Evolutionary conservation across 139 green algal species (phyloP), one percentile per base, ranked within the genome.

Genomic region (Edaphochlamys debaryana): DNA sequence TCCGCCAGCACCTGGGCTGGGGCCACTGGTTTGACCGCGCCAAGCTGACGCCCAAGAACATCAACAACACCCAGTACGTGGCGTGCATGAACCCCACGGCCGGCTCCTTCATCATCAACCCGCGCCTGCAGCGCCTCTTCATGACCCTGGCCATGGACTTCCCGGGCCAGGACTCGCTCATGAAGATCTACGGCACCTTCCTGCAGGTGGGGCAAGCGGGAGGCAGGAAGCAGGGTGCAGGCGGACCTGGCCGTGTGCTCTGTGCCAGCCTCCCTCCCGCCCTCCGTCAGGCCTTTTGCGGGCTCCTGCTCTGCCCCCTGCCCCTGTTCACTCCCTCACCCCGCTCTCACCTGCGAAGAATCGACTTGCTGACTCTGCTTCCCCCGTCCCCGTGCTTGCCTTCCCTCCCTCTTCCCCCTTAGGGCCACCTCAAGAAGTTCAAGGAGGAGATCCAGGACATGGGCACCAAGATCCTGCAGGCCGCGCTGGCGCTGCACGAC

Each of bases 161-260:
- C 87, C 95, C 95, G 2, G 92, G 93, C 64, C 92, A 95, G 83
- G 94, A 98, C 75, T 94, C 89, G 20, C 89, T 98, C 17, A 97
- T 98, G 94, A 93, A 92, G 87, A 98, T 98, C 84, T 98, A 96
- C 82, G 95, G 95, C 85, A 96, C 92, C 54, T 97, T 98, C 87
- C 87, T 98, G 34, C 85, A 87, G 80, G 86, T 87, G 54, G 4
- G 54, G 45, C n/a, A 54, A 54, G 48, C 11, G 48, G 15, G 11
- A 54, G 48, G 48, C 48, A 15, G 48, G 48, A 11, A 15, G 48
- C 11, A 54, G 15, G 48, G 11, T 23, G n/a, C n/a, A n/a, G n/a
- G n/a, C n/a, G n/a, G n/a, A n/a, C n/a, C n/a, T n/a, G n/a, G n/a
- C n/a, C n/a, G n/a, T n/a, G n/a, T n/a, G n/a, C n/a, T n/a, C n/a